Base-by-base conservation (phyloP, 768 basidiomycete species). In the Gelatoporia subvermispora region DNA sequence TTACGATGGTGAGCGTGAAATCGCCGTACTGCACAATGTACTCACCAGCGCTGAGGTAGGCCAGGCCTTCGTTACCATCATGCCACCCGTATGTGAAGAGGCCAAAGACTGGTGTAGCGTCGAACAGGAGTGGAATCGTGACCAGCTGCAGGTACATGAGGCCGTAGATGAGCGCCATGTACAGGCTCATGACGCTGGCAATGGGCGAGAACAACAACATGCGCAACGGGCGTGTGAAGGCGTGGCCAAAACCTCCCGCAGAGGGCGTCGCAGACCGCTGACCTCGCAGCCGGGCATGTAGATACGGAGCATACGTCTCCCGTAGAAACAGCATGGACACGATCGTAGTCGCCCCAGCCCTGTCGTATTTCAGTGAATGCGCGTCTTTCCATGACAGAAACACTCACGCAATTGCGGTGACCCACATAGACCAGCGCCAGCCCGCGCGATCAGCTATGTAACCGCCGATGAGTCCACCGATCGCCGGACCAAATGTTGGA, bases 71-170 rank as follows among this genome's bases (percentile, higher is more conserved):
- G 43, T 45, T 45, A 3, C 43, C 43, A 34, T 45, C 16, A 13
- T 28, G 13, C 43, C 43, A 45, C 21, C 28, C 43, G 34, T 45
- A 45, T 4, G 43, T 45, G 43, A 45, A 45, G 3, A 45, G 24
- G n/a, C 43, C 43, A 45, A 31, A 17, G 11, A 16, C 15, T 3
- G 43, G 43, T 3, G 21, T 34, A 22, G 43, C 23, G 5, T 28
- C 43, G n/a, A 45, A 45, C 4, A 45, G 43, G 4, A 45, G 43
- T 18, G 43, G 43, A 28, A 45, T 35, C 3, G 43, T 45, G 8
- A 28, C 43, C 7, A 45, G 34, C 17, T 45, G 43, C 11, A 45
- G 43, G 34, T 45, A 45, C 43, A 31, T 16, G 8, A 45, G 11
- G 22, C 43, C 43, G 43, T 45, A 45, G n/a, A 45, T 31, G 24